A percentile compares a stretch with the other conserved stretches of the same genome.
These are phyloP conservation scores for Fusarium sp. DNA, from an alignment of 2,329 filamentous ascomycete genomes.

Conservation along the genomic window DNA sequence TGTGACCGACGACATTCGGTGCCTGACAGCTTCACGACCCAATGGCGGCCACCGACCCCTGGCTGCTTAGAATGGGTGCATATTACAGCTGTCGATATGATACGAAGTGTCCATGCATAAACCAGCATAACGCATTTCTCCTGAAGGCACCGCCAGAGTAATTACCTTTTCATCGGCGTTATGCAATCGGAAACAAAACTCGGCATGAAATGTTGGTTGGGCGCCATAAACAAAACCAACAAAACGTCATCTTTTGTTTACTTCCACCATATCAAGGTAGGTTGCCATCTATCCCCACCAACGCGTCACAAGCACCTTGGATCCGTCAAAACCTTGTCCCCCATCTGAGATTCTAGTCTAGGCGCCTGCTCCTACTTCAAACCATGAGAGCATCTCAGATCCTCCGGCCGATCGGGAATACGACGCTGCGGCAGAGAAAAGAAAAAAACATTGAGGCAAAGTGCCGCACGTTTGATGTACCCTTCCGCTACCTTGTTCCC, in stretches of 20 bases:
- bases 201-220: constrained; percentile 14
- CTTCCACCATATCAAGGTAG: constrained; percentile 16
- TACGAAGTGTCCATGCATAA: constrained; percentile 43
- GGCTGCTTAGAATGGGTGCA: constrained; percentile 23
- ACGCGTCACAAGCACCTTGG: constrained; percentile 21
- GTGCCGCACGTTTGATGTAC: constrained; percentile 26
- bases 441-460: constrained; percentile 15
- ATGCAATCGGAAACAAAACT: background rate
- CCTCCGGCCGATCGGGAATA: constrained; percentile 28
- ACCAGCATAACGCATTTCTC: constrained; percentile 28
- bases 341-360: constrained; percentile 6
- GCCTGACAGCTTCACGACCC: constrained; percentile 31
- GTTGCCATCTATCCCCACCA: constrained; percentile 25
- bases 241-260: constrained; percentile 47
- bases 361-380: constrained; percentile 19
- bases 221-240: constrained; percentile 41
- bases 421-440: constrained; percentile 16
- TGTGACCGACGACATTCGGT: background rate
- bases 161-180: background rate
- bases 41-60: constrained; percentile 29
- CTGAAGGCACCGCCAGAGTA: background rate
- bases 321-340: constrained; percentile 33
- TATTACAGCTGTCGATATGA: constrained; percentile 32
- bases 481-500: constrained; percentile 29
- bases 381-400: constrained; percentile 29